Conservation (phyloP, 2,329 filamentous ascomycete species). For the Tothia fuscella region DNA sequence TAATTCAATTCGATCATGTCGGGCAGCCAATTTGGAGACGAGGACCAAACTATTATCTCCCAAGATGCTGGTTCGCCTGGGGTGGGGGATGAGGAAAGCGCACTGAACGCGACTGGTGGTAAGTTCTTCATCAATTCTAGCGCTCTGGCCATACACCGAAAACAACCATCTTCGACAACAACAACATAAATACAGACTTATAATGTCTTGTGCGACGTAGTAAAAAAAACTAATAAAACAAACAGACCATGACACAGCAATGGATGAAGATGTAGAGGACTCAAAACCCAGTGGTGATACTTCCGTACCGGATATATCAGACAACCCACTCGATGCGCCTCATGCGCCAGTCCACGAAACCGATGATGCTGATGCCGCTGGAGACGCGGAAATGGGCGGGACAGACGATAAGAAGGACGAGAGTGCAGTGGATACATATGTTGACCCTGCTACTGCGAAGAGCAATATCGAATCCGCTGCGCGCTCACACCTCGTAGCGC, state of each 20-base stretch:
- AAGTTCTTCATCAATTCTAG: too few species aligned
- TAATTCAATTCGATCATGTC: too few species aligned
- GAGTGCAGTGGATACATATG: slow-evolving; percentile 16
- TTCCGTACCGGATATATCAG: slow-evolving; percentile 45
- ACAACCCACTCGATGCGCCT: slow-evolving; percentile 59
- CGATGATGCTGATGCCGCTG: slow-evolving; percentile 46
- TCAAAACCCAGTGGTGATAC: slow-evolving; percentile 39
- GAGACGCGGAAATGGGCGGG: slow-evolving; percentile 58
- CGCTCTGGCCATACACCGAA: too few species aligned
- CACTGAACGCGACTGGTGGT: slow-evolving; percentile 1
- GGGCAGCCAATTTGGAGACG: not conserved
- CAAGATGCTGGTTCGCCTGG: not conserved
- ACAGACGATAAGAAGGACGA: slow-evolving; percentile 28
- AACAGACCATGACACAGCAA: slow-evolving; percentile 58
- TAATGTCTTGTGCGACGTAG: too few species aligned
- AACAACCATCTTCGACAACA: too few species aligned
- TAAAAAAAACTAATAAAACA: too few species aligned
- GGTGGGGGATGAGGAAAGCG: not conserved
- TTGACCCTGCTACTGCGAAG: slow-evolving; percentile 49
- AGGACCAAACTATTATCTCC: not conserved
- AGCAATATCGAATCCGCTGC: slow-evolving; percentile 73
- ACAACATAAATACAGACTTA: too few species aligned
- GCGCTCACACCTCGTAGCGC: slow-evolving; percentile 80
- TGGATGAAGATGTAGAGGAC: slow-evolving; percentile 29
- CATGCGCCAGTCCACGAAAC: slow-evolving; percentile 45